Conservation (phyloP, 2,329 filamentous ascomycete species). For the Talaromyces sp. region DNA sequence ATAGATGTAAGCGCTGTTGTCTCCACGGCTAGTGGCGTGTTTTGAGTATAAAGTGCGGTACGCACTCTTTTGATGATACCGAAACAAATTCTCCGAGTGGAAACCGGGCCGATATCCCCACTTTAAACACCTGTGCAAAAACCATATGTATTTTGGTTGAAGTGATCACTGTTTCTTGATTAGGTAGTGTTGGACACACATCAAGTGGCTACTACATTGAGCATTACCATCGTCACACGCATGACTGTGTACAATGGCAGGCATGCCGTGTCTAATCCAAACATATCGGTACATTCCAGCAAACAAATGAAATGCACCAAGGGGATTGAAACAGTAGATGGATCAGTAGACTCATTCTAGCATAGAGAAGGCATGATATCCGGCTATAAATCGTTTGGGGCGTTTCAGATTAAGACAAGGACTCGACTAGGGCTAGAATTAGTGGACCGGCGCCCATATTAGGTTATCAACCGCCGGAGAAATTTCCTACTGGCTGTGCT, state of each 20-base stretch:
- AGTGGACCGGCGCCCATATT: background rate
- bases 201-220: too few relatives aligned
- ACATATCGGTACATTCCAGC: background rate
- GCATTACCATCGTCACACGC: too few relatives aligned
- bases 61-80: background rate
- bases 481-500: background rate
- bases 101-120: background rate
- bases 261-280: too few relatives aligned
- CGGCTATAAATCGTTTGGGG: background rate
- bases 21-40: background rate
- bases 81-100: background rate
- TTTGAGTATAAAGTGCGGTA: background rate
- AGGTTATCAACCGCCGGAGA: background rate
- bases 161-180: background rate
- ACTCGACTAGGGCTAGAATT: background rate
- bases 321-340: background rate
- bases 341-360: background rate
- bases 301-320: background rate
- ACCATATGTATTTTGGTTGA: background rate
- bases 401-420: background rate
- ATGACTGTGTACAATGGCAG: too few relatives aligned
- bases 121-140: background rate
- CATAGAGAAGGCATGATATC: background rate
- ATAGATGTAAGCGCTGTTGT: background rate
- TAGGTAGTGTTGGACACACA: too few relatives aligned